These are phyloP conservation scores for Centella asiatica DNA, from an alignment of 129 eudicot species.

Conservation along the genomic window DNA sequence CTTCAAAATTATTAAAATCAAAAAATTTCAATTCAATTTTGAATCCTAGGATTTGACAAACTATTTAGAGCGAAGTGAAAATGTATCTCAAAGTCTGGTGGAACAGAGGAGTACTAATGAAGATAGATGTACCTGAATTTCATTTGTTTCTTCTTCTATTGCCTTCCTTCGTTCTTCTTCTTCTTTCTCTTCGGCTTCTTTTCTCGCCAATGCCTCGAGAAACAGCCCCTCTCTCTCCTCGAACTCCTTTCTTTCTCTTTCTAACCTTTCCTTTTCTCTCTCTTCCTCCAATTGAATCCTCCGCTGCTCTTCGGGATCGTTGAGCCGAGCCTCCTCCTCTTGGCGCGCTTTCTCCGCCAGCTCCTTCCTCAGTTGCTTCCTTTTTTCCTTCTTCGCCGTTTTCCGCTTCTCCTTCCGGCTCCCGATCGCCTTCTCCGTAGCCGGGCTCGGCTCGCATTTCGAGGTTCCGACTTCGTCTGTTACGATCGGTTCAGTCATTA, in stretches of 20 bases:
- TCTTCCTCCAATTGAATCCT: constrained; percentile 52
- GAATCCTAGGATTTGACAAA: no score
- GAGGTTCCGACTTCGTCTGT: constrained; percentile 12
- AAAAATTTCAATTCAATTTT: no score
- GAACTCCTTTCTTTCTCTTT: constrained; percentile 59
- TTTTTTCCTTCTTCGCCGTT: constrained; percentile 76
- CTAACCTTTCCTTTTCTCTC: constrained; percentile 52
- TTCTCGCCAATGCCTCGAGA: constrained; percentile 43
- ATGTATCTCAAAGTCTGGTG: no score
- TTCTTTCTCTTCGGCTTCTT: constrained; percentile 31
- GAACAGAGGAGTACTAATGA: no score
- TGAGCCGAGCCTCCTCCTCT: constrained; percentile 60
- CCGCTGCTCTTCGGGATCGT: constrained; percentile 68
- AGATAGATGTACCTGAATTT: constrained; percentile 25
- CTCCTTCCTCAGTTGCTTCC: constrained; percentile 77
- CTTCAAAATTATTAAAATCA: no score
- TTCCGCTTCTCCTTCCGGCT: constrained; percentile 82
- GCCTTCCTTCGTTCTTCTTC: constrained; percentile 37
- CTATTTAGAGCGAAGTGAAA: no score
- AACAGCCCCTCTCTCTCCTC: constrained; percentile 80
- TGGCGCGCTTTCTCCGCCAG: constrained; percentile 62
- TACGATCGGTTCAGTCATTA: constrained; percentile 26
- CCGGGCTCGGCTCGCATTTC: constrained; percentile 1
- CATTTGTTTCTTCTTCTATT: constrained; percentile 26
- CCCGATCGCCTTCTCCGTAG: constrained; percentile 1